These are phyloP conservation scores for Phalaenopsis hybrid DNA, from an alignment of 116 monocot genomes.

Conservation along the genomic window DNA sequence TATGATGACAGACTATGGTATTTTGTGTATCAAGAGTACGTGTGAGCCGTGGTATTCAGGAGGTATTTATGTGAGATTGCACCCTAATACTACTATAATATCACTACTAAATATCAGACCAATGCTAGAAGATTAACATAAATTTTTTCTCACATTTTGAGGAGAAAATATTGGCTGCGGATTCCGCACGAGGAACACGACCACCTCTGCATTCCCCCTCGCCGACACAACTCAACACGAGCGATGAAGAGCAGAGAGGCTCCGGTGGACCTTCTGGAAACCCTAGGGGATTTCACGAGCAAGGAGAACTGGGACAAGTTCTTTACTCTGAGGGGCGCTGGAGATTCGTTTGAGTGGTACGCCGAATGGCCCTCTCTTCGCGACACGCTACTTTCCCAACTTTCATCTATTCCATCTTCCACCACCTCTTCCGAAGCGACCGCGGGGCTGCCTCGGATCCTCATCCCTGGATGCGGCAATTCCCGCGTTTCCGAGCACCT, in stretches of 20 bases:
- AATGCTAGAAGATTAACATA: too few species aligned
- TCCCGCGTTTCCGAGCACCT: conserved; percentile 77
- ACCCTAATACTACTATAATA: too few species aligned
- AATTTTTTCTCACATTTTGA: too few species aligned
- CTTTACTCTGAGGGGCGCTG: conserved; percentile 68
- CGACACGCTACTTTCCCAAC: conserved; percentile 43
- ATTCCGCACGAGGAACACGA: too few species aligned
- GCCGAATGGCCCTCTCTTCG: conserved; percentile 73
- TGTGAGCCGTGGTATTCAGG: too few species aligned
- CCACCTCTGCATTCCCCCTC: background rate
- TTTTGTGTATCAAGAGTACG: too few species aligned
- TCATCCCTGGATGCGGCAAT: conserved; percentile 88
- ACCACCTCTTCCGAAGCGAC: background rate
- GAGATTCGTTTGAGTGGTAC: conserved; percentile 95
- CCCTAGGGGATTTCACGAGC: conserved; percentile 83
- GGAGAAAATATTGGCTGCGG: too few species aligned
- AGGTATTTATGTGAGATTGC: too few species aligned
- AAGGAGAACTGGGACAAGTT: conserved; percentile 99
- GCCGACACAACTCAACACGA: background rate
- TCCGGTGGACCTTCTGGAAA: conserved; percentile 45
- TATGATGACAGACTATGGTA: too few species aligned
- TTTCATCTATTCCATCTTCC: conserved; percentile 19
- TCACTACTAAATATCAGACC: too few species aligned
- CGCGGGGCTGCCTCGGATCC: conserved; percentile 31
- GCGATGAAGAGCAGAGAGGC: background rate